Percentiles rank a stretch among this genome's conserved stretches.
phyloP scores from a whole-genome alignment of 139 green algal species.

The Asterochloris sp. region DNA sequence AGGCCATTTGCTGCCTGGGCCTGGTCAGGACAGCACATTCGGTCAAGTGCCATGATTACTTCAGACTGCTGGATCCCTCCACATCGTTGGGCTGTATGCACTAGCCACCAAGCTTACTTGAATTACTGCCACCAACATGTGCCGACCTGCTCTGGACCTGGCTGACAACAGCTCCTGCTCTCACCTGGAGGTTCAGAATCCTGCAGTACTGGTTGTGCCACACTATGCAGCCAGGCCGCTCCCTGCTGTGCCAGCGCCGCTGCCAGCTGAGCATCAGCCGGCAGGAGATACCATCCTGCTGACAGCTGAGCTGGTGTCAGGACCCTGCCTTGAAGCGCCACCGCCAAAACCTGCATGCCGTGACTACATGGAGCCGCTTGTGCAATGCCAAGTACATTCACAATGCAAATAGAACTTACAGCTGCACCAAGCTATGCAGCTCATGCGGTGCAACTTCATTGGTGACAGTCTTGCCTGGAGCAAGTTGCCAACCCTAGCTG shows the following conservation, averaged over 20 bases:
- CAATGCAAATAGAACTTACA: too few relatives aligned
- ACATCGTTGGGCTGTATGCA: too few relatives aligned
- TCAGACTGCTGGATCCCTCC: not conserved
- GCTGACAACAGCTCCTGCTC: not conserved
- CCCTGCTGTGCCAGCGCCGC: not conserved
- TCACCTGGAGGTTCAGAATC: not conserved
- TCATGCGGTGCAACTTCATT: too few relatives aligned
- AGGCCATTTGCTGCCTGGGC: not conserved
- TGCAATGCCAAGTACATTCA: too few relatives aligned
- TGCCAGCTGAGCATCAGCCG: constrained; percentile 11
- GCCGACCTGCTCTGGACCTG: too few relatives aligned
- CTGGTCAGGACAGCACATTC: not conserved
- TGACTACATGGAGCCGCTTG: too few relatives aligned
- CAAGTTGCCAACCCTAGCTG: too few relatives aligned
- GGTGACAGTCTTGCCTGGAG: too few relatives aligned
- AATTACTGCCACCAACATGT: too few relatives aligned
- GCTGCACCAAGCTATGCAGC: too few relatives aligned
- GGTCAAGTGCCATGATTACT: not conserved
- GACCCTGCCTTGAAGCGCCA: constrained; percentile 11
- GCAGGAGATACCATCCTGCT: not conserved
- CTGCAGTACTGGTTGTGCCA: not conserved
- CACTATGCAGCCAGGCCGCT: not conserved
- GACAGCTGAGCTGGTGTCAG: constrained; percentile 12
- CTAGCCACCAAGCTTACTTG: too few relatives aligned
- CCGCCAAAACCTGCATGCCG: constrained; percentile 8